phyloP scores from a whole-genome alignment of 257 asterid genomes.

The Plantago ovata region DNA sequence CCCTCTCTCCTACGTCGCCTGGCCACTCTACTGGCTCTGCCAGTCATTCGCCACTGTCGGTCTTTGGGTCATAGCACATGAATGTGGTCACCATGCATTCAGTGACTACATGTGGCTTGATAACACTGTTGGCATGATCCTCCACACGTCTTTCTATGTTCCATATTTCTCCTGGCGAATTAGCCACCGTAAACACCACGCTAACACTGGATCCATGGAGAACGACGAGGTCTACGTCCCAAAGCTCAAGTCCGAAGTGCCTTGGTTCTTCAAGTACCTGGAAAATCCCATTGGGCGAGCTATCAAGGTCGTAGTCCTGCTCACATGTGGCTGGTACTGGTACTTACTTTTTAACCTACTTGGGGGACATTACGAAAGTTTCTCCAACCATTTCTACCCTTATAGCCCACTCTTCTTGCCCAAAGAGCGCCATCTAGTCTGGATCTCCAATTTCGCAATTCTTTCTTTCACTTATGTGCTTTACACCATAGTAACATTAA shows the following conservation, averaged over 20 bases:
- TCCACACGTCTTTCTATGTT: slow-evolving; percentile 56
- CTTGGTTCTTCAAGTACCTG: slow-evolving; percentile 47
- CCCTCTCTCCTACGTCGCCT: slow-evolving; percentile 34
- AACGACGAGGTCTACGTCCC: slow-evolving; percentile 70
- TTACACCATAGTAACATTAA: slow-evolving; percentile 27
- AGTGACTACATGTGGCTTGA: slow-evolving; percentile 65
- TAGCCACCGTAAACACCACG: slow-evolving; percentile 69
- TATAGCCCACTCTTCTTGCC: slow-evolving; percentile 55
- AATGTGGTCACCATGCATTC: too few species aligned
- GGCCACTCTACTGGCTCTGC: slow-evolving; percentile 53
- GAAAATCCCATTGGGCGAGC: slow-evolving; percentile 40
- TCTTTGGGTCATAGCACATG: slow-evolving; percentile 61
- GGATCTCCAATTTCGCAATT: slow-evolving; percentile 47
- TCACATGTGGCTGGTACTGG: slow-evolving; percentile 61
- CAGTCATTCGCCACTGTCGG: slow-evolving; percentile 56
- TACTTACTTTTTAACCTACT: slow-evolving; percentile 55
- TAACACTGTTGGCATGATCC: slow-evolving; percentile 55
- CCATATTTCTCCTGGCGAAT: slow-evolving; percentile 71
- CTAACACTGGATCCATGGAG: slow-evolving; percentile 64
- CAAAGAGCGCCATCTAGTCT: slow-evolving; percentile 49
- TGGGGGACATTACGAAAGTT: slow-evolving; percentile 51
- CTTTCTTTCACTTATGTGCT: slow-evolving; percentile 29
- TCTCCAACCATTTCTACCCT: too few species aligned
- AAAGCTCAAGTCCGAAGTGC: slow-evolving; percentile 27
- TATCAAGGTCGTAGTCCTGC: slow-evolving; percentile 26